Percentiles rank a stretch among this genome's conserved stretches.
Conservation (phyloP, 768 basidiomycete species). For the Collybia mongolica region DNA sequence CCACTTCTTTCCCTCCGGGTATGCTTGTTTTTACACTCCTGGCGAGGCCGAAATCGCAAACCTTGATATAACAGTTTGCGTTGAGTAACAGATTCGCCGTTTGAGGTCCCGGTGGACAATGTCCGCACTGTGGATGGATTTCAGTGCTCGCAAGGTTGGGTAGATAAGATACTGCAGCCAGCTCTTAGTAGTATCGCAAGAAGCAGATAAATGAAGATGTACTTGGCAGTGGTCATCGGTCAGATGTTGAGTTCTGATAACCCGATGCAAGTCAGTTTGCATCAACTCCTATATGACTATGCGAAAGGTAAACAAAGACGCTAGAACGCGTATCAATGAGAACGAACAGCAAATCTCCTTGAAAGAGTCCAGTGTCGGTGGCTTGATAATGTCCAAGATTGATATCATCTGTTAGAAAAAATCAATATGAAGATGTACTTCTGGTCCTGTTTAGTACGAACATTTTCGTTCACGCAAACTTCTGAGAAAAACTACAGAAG, state of each 20-base stretch:
- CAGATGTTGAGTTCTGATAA: slow-evolving; percentile 86
- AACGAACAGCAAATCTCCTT: slow-evolving; percentile 81
- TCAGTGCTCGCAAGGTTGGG: slow-evolving; percentile 92
- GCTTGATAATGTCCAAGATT: slow-evolving; percentile 89
- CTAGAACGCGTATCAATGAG: slow-evolving; percentile 7
- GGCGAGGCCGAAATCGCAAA: slow-evolving; percentile 93
- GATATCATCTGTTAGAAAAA: slow-evolving; percentile 70
- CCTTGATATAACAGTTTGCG: slow-evolving; percentile 95
- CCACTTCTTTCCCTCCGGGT: slow-evolving; percentile 78
- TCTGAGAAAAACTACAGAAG: slow-evolving; percentile 84
- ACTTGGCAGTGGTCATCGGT: slow-evolving; percentile 90
- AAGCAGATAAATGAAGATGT: slow-evolving; percentile 9
- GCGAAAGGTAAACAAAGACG: background rate
- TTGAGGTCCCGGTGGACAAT: slow-evolving; percentile 97
- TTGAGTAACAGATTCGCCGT: slow-evolving; percentile 92
- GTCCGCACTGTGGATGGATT: slow-evolving; percentile 94
- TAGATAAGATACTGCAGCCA: slow-evolving; percentile 79
- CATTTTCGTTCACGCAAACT: slow-evolving; percentile 79
- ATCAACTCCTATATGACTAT: slow-evolving; percentile 84
- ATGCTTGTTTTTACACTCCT: slow-evolving; percentile 83
- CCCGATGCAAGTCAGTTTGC: slow-evolving; percentile 90
- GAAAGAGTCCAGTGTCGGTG: slow-evolving; percentile 70
- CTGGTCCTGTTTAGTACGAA: slow-evolving; percentile 24
- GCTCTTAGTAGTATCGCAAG: background rate
- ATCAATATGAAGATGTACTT: slow-evolving; percentile 4